Percentiles rank a stretch among this genome's conserved stretches.
Evolutionary conservation across 2,329 filamentous ascomycete species (phyloP).

Genomic region (Penicillium freii): DNA sequence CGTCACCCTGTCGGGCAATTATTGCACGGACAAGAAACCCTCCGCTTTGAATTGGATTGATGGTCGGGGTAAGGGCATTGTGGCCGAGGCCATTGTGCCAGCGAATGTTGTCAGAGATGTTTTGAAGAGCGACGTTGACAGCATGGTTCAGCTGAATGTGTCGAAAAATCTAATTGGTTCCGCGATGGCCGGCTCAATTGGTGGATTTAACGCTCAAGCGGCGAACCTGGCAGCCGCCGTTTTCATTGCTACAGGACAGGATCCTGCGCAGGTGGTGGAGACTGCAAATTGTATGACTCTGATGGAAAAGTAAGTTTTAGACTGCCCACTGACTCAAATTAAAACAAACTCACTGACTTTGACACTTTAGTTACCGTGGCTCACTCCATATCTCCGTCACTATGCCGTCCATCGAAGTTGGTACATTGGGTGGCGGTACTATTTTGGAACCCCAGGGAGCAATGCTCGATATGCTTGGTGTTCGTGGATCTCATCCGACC

Average conservation of each 20-base stretch:
- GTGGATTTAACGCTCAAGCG: neutral
- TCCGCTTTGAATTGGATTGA: neutral
- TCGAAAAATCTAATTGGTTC: neutral
- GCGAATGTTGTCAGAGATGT: neutral
- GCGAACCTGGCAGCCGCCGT: neutral
- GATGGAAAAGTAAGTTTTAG: neutral
- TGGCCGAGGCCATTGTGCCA: neutral
- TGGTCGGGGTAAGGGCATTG: neutral
- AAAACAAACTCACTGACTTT: neutral
- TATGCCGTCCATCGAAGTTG: neutral
- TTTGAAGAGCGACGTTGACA: neutral
- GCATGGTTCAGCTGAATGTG: neutral
- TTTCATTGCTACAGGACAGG: neutral
- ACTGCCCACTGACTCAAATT: neutral
- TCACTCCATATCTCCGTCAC: neutral
- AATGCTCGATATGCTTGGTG: neutral
- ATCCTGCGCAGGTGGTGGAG: neutral
- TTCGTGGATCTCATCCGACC: neutral
- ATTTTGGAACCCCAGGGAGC: neutral
- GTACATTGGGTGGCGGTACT: neutral
- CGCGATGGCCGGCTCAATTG: neutral
- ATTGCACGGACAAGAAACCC: neutral
- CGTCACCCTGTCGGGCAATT: neutral
- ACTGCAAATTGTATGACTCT: neutral
- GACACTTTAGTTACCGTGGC: neutral